Percentiles rank a stretch among this genome's conserved stretches.
Evolutionary conservation across 257 asterid species (phyloP).

Genomic region (Ehretia macrophylla): DNA sequence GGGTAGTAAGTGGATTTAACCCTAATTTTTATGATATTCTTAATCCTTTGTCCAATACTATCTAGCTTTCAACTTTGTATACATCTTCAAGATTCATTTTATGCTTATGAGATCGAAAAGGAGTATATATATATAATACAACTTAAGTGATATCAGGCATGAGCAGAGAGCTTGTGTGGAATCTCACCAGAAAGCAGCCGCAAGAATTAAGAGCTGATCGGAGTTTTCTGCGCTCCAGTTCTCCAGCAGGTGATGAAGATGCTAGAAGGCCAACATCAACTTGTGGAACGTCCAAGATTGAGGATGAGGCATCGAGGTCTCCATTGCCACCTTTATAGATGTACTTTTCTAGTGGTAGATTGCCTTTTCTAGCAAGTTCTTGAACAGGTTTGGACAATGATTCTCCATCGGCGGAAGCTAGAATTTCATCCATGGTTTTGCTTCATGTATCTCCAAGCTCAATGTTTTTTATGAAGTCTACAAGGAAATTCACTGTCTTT

Average conservation of each 20-base stretch:
- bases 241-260: conserved; percentile 20
- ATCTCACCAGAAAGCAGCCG: conserved; percentile 38
- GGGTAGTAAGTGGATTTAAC: too few species aligned
- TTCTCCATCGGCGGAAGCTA: neutral
- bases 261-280: conserved; percentile 27
- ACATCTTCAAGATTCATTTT: too few species aligned
- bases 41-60: too few species aligned
- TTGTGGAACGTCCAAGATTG: conserved; percentile 24
- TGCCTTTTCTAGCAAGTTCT: conserved; percentile 14
- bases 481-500: too few species aligned
- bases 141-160: too few species aligned
- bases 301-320: conserved; percentile 9
- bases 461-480: too few species aligned
- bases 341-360: conserved; percentile 21
- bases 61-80: too few species aligned
- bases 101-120: too few species aligned
- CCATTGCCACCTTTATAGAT: conserved; percentile 18
- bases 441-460: too few species aligned
- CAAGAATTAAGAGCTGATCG: conserved; percentile 15
- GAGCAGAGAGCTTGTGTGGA: neutral
- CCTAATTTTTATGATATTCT: too few species aligned
- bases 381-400: conserved; percentile 14
- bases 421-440: conserved; percentile 1
- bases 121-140: too few species aligned
- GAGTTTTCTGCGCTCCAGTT: conserved; percentile 27